Percentiles rank a stretch among this genome's conserved stretches.
phyloP scores from a whole-genome alignment of 2,329 filamentous ascomycete genomes.

The Beauveria brongniartii region DNA sequence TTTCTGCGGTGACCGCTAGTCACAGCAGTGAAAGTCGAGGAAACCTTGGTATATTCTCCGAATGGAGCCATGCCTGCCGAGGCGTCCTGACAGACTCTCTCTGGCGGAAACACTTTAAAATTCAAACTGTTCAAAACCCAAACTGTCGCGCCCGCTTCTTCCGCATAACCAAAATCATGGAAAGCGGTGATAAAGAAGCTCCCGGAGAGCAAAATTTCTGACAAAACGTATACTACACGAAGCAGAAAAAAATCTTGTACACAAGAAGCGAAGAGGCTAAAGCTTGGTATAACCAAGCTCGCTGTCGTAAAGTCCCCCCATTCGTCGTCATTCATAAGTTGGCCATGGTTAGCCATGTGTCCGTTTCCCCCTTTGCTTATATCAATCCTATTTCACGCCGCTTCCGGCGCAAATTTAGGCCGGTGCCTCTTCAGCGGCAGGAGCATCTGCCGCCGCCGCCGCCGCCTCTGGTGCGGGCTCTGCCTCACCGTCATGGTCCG shows the following conservation, averaged over 20 bases:
- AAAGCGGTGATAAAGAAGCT: not conserved
- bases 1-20: not conserved
- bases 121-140: not conserved
- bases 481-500: not conserved
- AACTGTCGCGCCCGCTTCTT: not conserved
- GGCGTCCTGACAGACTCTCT: not conserved
- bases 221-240: not conserved
- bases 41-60: not conserved
- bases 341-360: not conserved
- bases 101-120: not conserved
- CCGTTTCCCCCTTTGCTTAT: no score
- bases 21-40: not conserved
- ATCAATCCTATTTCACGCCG: not conserved
- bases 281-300: not conserved
- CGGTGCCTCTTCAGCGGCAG: not conserved
- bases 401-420: not conserved
- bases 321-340: not conserved
- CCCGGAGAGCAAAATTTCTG: not conserved
- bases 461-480: not conserved
- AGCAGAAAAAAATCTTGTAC: not conserved
- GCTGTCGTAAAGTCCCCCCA: not conserved
- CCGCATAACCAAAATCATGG: not conserved
- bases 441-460: not conserved
- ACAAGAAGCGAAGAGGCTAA: not conserved
- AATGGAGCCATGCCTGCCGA: no score